Conservation (phyloP, 495 filamentous ascomycete species). For the Neurospora sp. region DNA sequence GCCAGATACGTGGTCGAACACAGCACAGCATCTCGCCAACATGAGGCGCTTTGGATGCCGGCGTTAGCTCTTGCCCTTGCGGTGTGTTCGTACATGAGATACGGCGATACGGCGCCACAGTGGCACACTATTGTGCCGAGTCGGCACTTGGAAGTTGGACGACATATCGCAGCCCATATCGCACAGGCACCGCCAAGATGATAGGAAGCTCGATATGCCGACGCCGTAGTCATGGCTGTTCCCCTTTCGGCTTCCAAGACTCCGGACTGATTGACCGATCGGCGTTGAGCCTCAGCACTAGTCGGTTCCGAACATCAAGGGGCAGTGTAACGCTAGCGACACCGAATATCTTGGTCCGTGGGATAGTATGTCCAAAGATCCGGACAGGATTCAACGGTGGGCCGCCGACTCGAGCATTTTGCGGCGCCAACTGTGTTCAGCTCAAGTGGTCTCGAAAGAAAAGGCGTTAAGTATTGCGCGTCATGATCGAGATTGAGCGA, state of each 20-base stretch:
- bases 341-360: neutral
- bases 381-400: neutral
- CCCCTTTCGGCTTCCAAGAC: neutral
- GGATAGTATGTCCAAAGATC: neutral
- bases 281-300: neutral
- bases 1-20: neutral
- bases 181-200: neutral
- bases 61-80: neutral
- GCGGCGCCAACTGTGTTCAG: neutral
- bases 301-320: neutral
- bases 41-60: neutral
- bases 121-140: neutral
- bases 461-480: neutral
- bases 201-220: neutral
- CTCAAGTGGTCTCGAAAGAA: neutral
- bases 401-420: neutral
- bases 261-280: neutral
- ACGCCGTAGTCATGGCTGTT: neutral
- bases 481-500: neutral
- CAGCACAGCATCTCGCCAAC: neutral
- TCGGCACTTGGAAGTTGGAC: neutral
- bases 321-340: neutral
- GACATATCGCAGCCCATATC: no score
- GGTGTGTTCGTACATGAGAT: neutral
- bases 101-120: neutral